These are phyloP conservation scores for Fusarium musae DNA, from an alignment of 2,329 filamentous ascomycete species.

Conservation along the genomic window DNA sequence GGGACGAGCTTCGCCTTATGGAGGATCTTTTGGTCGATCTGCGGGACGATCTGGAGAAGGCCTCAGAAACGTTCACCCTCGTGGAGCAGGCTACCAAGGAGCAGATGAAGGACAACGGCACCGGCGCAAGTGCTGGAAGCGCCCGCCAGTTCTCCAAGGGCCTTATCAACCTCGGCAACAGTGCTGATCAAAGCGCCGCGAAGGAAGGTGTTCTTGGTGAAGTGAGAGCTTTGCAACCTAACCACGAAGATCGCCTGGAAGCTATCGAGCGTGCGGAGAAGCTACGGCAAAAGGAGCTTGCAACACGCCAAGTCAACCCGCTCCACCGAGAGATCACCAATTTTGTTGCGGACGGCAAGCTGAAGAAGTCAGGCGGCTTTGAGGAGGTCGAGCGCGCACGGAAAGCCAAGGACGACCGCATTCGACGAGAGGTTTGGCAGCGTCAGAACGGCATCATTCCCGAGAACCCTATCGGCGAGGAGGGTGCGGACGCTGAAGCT, in stretches of 20 bases:
- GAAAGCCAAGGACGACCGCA: constrained; percentile 86
- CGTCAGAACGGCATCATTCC: constrained; percentile 67
- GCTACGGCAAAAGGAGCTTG: constrained; percentile 87
- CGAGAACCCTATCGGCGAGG: constrained; percentile 56
- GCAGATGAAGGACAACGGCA: constrained; percentile 82
- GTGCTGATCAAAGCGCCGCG: constrained; percentile 77
- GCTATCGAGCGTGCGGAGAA: constrained; percentile 98
- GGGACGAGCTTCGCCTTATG: constrained; percentile 94
- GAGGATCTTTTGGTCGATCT: constrained; percentile 94
- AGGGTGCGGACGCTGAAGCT: constrained; percentile 40
- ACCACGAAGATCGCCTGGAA: constrained; percentile 92
- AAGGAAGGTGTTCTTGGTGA: constrained; percentile 94
- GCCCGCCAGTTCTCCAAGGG: constrained; percentile 68
- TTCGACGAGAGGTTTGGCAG: constrained; percentile 82
- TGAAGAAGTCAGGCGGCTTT: constrained; percentile 96
- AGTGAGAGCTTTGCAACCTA: constrained; percentile 91
- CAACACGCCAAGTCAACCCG: constrained; percentile 76
- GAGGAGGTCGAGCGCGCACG: constrained; percentile 91
- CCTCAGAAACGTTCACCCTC: constrained; percentile 89
- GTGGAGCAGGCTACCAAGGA: constrained; percentile 99
- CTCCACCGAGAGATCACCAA: constrained; percentile 85
- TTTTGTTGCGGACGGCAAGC: constrained; percentile 89
- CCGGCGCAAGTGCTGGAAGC: constrained; percentile 59
- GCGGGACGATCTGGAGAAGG: constrained; percentile 94
- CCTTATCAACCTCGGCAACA: constrained; percentile 63